Conservation (phyloP, 768 basidiomycete genomes). For the Suillus subaureus region DNA sequence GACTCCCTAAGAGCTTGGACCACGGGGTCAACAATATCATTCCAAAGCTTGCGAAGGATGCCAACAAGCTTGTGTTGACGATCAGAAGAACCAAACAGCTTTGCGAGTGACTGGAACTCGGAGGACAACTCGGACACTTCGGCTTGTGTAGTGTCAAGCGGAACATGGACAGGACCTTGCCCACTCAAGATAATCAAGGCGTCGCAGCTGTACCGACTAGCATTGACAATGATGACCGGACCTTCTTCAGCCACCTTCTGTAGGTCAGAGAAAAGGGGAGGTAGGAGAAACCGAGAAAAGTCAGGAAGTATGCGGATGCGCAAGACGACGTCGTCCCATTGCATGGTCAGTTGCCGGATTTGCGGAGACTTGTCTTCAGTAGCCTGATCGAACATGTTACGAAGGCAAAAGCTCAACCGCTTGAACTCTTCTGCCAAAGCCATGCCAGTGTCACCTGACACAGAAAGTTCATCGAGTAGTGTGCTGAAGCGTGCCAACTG, state of each 20-base stretch:
- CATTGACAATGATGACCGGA: background rate
- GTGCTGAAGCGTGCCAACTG: conserved; percentile 28
- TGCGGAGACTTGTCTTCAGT: conserved; percentile 17
- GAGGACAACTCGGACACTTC: background rate
- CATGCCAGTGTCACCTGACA: conserved; percentile 11
- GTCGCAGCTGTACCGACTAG: background rate
- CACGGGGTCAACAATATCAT: conserved; percentile 28
- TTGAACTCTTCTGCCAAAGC: conserved; percentile 27
- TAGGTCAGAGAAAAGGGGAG: conserved; percentile 12
- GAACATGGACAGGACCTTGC: background rate
- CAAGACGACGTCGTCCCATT: conserved; percentile 21
- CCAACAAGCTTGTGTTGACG: background rate
- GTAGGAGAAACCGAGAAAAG: conserved; percentile 15
- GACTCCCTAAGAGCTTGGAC: conserved; percentile 18
- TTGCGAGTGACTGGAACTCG: background rate
- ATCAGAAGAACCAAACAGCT: background rate
- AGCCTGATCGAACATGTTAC: background rate
- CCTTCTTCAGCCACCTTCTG: conserved; percentile 3
- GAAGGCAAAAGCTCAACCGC: conserved; percentile 2
- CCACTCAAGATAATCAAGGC: background rate
- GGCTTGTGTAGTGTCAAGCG: background rate
- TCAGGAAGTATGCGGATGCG: conserved; percentile 24
- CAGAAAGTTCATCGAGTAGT: conserved; percentile 14
- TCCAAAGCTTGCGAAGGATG: conserved; percentile 29
- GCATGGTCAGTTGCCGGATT: conserved; percentile 16